A percentile compares a stretch with the other conserved stretches of the same genome.
phyloP scores from a whole-genome alignment of 257 asterid genomes.

The Solanum raphanifolium region DNA sequence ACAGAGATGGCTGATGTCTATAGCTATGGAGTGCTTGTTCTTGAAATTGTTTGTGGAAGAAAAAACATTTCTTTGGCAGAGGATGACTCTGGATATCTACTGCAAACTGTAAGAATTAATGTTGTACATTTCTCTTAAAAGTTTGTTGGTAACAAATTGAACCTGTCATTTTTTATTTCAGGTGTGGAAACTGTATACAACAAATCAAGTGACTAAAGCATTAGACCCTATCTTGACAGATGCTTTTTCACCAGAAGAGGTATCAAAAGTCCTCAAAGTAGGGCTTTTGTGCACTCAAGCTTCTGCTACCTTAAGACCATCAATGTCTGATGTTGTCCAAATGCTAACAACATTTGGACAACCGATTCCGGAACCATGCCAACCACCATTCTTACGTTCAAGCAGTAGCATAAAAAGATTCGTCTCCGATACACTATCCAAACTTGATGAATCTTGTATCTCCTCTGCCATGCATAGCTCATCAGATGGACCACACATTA shows the following conservation, averaged over 20 bases:
- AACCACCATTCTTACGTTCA: slow-evolving; percentile 2
- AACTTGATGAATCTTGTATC: neutral
- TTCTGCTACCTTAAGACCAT: slow-evolving; percentile 2
- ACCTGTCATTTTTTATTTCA: neutral
- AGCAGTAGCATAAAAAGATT: neutral
- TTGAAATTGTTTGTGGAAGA: slow-evolving; percentile 2
- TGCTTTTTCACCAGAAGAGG: neutral
- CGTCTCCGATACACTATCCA: neutral
- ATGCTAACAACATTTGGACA: neutral
- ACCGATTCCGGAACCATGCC: neutral
- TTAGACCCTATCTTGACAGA: neutral
- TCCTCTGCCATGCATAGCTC: neutral
- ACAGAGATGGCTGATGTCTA: slow-evolving; percentile 9
- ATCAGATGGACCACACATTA: neutral
- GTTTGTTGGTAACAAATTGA: neutral
- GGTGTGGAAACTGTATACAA: slow-evolving; percentile 6
- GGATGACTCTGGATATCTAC: neutral
- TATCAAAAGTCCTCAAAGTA: neutral
- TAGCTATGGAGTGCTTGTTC: slow-evolving; percentile 6
- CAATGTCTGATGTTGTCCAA: slow-evolving; percentile 6
- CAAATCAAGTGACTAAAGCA: neutral
- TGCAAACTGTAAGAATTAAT: slow-evolving; percentile 1
- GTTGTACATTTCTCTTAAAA: no score
- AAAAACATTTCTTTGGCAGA: neutral
- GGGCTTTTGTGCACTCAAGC: slow-evolving; percentile 13